Evolutionary conservation across 441 rosid species (phyloP).

Genomic region (Adansonia gregorii): DNA sequence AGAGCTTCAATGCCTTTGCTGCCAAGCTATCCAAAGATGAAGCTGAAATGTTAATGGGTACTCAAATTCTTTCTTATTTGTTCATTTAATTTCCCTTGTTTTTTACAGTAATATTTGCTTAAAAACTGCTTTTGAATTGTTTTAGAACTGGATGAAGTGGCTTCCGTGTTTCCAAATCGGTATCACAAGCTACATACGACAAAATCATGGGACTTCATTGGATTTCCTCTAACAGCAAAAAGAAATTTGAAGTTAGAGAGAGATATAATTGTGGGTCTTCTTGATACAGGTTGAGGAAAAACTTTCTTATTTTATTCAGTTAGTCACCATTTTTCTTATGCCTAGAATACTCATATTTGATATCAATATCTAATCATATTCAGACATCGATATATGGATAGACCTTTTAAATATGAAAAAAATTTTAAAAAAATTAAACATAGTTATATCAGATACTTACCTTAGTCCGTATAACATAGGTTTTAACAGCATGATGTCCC

Average conservation of each 20-base stretch:
- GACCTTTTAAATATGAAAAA: no score
- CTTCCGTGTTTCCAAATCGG: conserved; percentile 58
- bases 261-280: conserved; percentile 67
- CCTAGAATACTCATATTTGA: no score
- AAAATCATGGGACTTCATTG: conserved; percentile 86
- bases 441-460: no score
- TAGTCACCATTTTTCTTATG: neutral
- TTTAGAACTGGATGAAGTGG: conserved; percentile 56
- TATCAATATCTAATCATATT: no score
- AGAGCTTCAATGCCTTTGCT: conserved; percentile 91
- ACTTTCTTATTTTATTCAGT: neutral
- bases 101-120: neutral
- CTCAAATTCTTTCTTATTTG: neutral
- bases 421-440: no score
- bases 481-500: neutral
- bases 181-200: conserved; percentile 82
- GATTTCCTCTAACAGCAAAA: conserved; percentile 66
- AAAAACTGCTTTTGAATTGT: conserved; percentile 8
- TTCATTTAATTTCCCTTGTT: neutral
- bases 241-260: conserved; percentile 67
- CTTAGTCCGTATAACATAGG: no score
- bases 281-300: conserved; percentile 71
- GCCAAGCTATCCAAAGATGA: conserved; percentile 71
- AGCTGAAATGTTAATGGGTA: conserved; percentile 60
- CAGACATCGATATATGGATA: no score